These are phyloP conservation scores for Sporothrix brasiliensis DNA, from an alignment of 2,329 filamentous ascomycete genomes.

Conservation along the genomic window DNA sequence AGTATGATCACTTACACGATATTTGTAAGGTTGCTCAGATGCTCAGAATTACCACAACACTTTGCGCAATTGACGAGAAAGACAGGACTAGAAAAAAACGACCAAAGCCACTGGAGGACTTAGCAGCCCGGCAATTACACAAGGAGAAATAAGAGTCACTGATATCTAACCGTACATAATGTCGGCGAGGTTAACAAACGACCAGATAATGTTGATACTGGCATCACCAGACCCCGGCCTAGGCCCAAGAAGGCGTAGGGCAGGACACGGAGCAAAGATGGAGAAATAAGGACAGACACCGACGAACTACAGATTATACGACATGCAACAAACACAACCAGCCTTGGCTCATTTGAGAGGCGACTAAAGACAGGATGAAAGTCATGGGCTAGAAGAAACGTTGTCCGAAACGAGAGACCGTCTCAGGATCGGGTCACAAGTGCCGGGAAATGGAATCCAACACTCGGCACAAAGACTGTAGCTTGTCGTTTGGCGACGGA, in stretches of 20 bases:
- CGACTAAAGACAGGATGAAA: neutral
- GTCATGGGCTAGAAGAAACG: neutral
- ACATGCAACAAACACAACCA: neutral
- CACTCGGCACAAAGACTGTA: neutral
- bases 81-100: too few species aligned
- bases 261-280: conserved; percentile 5
- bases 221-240: neutral
- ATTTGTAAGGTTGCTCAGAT: too few species aligned
- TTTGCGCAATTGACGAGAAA: too few species aligned
- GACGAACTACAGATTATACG: neutral
- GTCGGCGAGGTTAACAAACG: neutral
- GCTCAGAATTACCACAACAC: too few species aligned
- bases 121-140: too few species aligned
- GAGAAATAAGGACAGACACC: neutral
- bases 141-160: neutral
- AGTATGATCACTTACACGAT: too few species aligned
- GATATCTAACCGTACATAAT: neutral
- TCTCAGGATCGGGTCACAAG: conserved; percentile 15
- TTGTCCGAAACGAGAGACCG: neutral
- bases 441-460: conserved; percentile 21
- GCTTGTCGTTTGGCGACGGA: too few species aligned
- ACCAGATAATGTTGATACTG: neutral
- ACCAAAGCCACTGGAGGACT: too few species aligned
- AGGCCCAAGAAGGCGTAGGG: conserved; percentile 14
- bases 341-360: neutral